Evolutionary conservation across 2,329 filamentous ascomycete species (phyloP).

Genomic region (Pyricularia sp.): DNA sequence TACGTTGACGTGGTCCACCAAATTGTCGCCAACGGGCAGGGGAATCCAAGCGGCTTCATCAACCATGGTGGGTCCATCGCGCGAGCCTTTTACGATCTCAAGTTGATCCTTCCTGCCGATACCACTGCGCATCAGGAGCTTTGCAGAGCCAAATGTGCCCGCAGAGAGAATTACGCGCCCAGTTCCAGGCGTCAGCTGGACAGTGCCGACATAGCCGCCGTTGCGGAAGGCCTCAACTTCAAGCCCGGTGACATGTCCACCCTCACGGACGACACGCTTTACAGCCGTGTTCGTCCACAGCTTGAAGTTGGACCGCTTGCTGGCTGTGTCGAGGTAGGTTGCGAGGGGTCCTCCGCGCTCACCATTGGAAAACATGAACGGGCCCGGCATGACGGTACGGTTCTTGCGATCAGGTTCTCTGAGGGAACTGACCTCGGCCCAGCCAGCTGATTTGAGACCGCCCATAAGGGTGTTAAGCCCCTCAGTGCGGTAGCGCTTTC

Average conservation of each 20-base stretch:
- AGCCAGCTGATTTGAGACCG: slow-evolving; percentile 49
- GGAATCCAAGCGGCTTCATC: slow-evolving; percentile 33
- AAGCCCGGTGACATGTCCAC: slow-evolving; percentile 55
- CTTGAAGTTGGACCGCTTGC: slow-evolving; percentile 50
- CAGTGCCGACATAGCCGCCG: slow-evolving; percentile 43
- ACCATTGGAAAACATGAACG: slow-evolving; percentile 53
- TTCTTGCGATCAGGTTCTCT: slow-evolving; percentile 48
- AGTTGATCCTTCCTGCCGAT: slow-evolving; percentile 49
- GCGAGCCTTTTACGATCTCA: slow-evolving; percentile 28
- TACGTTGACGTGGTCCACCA: slow-evolving; percentile 35
- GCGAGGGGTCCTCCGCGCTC: slow-evolving; percentile 55
- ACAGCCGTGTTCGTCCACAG: slow-evolving; percentile 58
- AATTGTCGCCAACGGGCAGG: slow-evolving; percentile 38
- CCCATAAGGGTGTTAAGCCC: slow-evolving; percentile 48
- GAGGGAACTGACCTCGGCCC: slow-evolving; percentile 51
- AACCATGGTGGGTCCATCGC: slow-evolving; percentile 36
- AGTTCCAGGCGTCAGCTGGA: slow-evolving; percentile 43
- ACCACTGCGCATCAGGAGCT: slow-evolving; percentile 53
- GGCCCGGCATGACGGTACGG: slow-evolving; percentile 46
- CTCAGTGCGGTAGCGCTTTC: slow-evolving; percentile 50
- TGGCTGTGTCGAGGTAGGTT: slow-evolving; percentile 53
- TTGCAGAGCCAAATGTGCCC: slow-evolving; percentile 52
- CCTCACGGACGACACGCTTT: slow-evolving; percentile 55
- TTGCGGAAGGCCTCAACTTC: slow-evolving; percentile 45
- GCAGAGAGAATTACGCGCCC: slow-evolving; percentile 54